These are phyloP conservation scores for Candida freyschussii DNA, from an alignment of 1,139 yeast species.

Conservation along the genomic window DNA sequence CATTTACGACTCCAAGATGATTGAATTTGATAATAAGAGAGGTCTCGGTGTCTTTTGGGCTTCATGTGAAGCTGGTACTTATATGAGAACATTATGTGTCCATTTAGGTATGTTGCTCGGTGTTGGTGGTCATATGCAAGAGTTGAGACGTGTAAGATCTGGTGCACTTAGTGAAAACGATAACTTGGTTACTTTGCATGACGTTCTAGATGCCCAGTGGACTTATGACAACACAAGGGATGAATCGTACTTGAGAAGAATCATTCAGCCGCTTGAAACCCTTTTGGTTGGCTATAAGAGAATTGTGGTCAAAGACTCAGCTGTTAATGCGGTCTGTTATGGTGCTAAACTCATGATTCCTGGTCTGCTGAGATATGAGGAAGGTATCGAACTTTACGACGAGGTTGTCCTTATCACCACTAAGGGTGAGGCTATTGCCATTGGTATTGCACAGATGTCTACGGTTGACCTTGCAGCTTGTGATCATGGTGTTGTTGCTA, in stretches of 20 bases:
- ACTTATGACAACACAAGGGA: slow-evolving; percentile 95
- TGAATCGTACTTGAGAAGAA: slow-evolving; percentile 89
- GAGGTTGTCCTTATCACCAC: slow-evolving; percentile 98
- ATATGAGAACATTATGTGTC: slow-evolving; percentile 98
- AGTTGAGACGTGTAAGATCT: slow-evolving; percentile 96
- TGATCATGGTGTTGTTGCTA: slow-evolving; percentile 98
- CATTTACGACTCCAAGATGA: slow-evolving; percentile 89
- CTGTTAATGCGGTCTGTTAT: slow-evolving; percentile 97
- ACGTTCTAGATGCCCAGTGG: slow-evolving; percentile 97
- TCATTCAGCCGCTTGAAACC: slow-evolving; percentile 93
- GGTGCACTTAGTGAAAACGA: slow-evolving; percentile 93
- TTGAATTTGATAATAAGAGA: slow-evolving; percentile 95
- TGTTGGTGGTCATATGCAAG: slow-evolving; percentile 99
- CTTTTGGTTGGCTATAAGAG: slow-evolving; percentile 92
- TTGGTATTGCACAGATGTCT: slow-evolving; percentile 98
- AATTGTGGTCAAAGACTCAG: slow-evolving; percentile 95
- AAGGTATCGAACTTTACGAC: slow-evolving; percentile 94
- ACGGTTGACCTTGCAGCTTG: slow-evolving; percentile 94
- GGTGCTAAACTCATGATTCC: slow-evolving; percentile 99
- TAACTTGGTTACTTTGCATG: slow-evolving; percentile 92
- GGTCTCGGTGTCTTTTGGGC: slow-evolving; percentile 99
- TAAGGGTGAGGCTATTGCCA: slow-evolving; percentile 99
- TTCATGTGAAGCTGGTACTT: slow-evolving; percentile 98
- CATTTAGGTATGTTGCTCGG: slow-evolving; percentile 97
- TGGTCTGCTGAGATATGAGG: slow-evolving; percentile 95